These are phyloP conservation scores for Eremothecium gossypii DNA, from an alignment of 1,139 yeast genomes.

Conservation along the genomic window DNA sequence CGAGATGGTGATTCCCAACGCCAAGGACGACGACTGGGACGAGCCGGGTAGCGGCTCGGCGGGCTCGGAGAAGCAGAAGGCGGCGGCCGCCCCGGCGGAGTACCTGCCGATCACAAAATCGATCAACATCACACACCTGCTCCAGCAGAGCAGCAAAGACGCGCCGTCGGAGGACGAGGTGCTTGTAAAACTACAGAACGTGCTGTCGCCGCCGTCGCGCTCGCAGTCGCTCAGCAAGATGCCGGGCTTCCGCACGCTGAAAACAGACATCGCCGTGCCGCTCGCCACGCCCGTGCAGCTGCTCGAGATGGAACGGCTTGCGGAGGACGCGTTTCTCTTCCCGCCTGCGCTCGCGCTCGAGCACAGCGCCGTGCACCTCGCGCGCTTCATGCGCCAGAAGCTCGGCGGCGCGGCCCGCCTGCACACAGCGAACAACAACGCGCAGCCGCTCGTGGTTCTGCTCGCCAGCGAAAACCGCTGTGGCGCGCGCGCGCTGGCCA, in stretches of 20 bases:
- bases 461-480: conserved; percentile 61
- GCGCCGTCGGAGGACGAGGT: conserved; percentile 13
- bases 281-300: conserved; percentile 74
- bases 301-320: conserved; percentile 63
- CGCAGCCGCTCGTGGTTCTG: conserved; percentile 68
- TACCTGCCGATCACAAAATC: conserved; percentile 27
- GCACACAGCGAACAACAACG: conserved; percentile 54
- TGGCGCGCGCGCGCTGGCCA: conserved; percentile 67
- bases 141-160: conserved; percentile 19
- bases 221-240: conserved; percentile 5
- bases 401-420: conserved; percentile 64
- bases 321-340: conserved; percentile 46
- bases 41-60: conserved; percentile 10
- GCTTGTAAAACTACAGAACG: conserved; percentile 17
- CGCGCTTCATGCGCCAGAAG: conserved; percentile 48
- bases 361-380: conserved; percentile 60
- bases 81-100: neutral
- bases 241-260: conserved; percentile 5
- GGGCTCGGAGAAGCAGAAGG: conserved; percentile 6
- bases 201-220: conserved; percentile 11
- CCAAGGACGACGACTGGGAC: conserved; percentile 51
- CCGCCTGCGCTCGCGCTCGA: conserved; percentile 48
- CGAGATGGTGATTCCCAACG: conserved; percentile 62
- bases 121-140: conserved; percentile 28
- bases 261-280: conserved; percentile 34